These are phyloP conservation scores for Apiotrichum brassicae DNA, from an alignment of 1,284 basidiomycete genomes.

Conservation along the genomic window DNA sequence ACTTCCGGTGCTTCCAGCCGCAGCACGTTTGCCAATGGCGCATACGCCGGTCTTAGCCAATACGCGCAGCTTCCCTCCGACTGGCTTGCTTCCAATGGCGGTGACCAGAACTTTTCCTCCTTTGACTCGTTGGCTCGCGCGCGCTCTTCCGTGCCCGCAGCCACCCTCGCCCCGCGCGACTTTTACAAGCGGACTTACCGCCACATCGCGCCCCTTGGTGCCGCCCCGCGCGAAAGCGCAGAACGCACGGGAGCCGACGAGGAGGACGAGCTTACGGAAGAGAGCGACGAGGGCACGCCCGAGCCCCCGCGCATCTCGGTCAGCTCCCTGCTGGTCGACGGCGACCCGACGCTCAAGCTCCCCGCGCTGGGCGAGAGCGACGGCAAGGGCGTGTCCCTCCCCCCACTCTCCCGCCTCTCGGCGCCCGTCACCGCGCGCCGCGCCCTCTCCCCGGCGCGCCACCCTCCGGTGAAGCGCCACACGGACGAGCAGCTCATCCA, in stretches of 20 bases:
- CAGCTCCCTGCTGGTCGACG: constrained; percentile 6
- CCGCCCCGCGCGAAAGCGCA: constrained; percentile 29
- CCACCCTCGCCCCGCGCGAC: constrained; percentile 33
- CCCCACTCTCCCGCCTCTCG: constrained; percentile 7
- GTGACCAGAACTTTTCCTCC: constrained; percentile 16
- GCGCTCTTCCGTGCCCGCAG: constrained; percentile 23
- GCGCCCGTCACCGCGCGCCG: not conserved
- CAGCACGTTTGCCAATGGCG: constrained; percentile 6
- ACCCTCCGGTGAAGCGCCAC: constrained; percentile 38
- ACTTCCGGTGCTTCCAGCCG: constrained; percentile 14
- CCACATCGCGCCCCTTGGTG: constrained; percentile 42
- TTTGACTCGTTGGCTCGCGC: constrained; percentile 36
- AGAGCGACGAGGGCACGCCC: constrained; percentile 6
- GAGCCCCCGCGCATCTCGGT: constrained; percentile 10
- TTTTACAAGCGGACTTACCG: constrained; percentile 44
- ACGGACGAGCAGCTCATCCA: constrained; percentile 40
- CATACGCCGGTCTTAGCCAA: constrained; percentile 18
- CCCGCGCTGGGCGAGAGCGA: constrained; percentile 15
- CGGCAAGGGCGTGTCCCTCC: constrained; percentile 10
- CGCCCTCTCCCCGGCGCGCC: constrained; percentile 17
- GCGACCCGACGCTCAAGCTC: constrained; percentile 21
- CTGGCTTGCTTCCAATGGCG: not conserved
- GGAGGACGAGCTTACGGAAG: constrained; percentile 15
- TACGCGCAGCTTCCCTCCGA: constrained; percentile 17
- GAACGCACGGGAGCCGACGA: constrained; percentile 25